phyloP scores from a whole-genome alignment of 257 asterid species.

The Ligustrum vulgare region DNA sequence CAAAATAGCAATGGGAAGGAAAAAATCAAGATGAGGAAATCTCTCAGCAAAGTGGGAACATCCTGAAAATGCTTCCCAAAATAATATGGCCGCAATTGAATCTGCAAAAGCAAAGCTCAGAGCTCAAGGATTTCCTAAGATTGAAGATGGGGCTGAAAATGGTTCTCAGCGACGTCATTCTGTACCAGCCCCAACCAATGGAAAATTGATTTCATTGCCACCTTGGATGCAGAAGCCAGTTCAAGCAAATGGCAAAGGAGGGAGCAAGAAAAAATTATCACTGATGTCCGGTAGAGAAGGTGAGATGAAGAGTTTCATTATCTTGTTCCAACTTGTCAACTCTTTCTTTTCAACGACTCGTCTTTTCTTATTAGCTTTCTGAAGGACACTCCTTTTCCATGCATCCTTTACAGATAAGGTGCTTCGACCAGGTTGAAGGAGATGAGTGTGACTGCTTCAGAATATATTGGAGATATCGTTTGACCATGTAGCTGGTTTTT shows the following conservation, averaged over 20 bases:
- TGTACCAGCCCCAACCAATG: too few species aligned
- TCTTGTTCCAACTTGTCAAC: slow-evolving; percentile 13
- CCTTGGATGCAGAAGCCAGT: too few species aligned
- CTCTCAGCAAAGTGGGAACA: slow-evolving; percentile 74
- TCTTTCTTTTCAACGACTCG: not conserved
- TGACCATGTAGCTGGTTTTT: slow-evolving; percentile 21
- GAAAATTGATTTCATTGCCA: slow-evolving; percentile 38
- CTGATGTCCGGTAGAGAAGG: too few species aligned
- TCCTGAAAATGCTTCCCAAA: slow-evolving; percentile 66
- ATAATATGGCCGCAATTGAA: slow-evolving; percentile 80
- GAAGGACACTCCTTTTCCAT: not conserved
- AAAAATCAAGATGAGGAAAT: slow-evolving; percentile 63
- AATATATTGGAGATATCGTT: slow-evolving; percentile 18
- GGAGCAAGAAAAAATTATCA: too few species aligned
- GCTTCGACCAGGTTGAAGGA: slow-evolving; percentile 87
- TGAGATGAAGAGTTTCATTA: slow-evolving; percentile 27
- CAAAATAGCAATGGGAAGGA: slow-evolving; percentile 47
- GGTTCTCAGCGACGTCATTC: slow-evolving; percentile 69
- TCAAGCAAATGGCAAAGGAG: too few species aligned
- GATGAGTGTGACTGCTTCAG: slow-evolving; percentile 46
- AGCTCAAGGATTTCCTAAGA: slow-evolving; percentile 64
- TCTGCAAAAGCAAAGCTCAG: slow-evolving; percentile 95
- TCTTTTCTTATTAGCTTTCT: not conserved
- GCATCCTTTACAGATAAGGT: slow-evolving; percentile 55
- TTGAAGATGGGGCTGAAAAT: slow-evolving; percentile 59